Base-by-base conservation (phyloP, 306 rosid species). In the Comarum palustre region DNA sequence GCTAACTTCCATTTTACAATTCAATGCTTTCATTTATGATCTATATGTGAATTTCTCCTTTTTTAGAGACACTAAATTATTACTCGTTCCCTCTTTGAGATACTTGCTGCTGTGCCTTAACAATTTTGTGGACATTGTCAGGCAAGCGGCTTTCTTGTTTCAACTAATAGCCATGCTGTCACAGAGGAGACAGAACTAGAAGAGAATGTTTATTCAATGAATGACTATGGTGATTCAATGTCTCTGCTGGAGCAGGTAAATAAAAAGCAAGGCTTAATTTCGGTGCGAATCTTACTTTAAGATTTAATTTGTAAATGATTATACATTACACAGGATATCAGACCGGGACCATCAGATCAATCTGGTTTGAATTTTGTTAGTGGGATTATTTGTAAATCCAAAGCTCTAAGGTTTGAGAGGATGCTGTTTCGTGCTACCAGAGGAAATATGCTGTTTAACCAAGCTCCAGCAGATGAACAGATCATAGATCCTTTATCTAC, bases 381-480 rank as follows among this genome's bases (percentile, higher is more conserved):
- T 82, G 99, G 99, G 79, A 88, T 95, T 75, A 92, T 95, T 65
- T 95, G 93, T 81, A 84, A 86, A 78, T 87, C 96, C 72, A 92
- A 91, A 79, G 84, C 77, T 83, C 92, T 87, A 51, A 87, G 90
- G 77, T 95, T 95, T 77, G 97, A 95, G 86, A 92, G 99, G 87
- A 92, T 95, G 90, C 61, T 95, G 81, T 92, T 95, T 75, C 99
- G 99, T 77, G 93, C 99, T 68, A 95, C 99, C 31, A 90, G 99
- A 84, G 99, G 99, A 77, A 95, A 95, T 82, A 88, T 95, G 96
- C 88, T 95, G 83, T 95, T 95, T 85, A 95, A 95, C 80, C 99
- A 90, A 76, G 96, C 96, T 48, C 78, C 89, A 41, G 90, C 89
- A 55, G 97, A 87, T 78, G 96, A 87, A 62, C 84, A 82, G 78